Base-by-base conservation (phyloP, 2,329 filamentous ascomycete genomes). In the Trichoderma pleuroti region DNA sequence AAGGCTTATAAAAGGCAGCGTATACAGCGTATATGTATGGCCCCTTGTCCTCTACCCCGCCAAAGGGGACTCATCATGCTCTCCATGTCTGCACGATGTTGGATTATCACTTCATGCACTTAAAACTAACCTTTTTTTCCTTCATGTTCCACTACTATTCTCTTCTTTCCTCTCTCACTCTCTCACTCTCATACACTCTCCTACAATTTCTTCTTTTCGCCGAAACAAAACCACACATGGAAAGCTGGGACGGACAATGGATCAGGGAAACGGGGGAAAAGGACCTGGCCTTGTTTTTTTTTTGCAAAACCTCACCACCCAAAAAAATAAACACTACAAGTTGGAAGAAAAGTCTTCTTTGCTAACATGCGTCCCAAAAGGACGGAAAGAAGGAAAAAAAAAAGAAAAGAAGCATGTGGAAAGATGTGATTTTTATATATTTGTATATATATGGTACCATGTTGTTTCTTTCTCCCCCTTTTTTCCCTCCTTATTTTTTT, bases 41-140 rank as follows among this genome's bases (percentile, higher is more conserved):
- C 39, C 36, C 36, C 10, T 52, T 32, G 6, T 60, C 39, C 9
- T 61, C 65, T 66, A 9, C 10, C n/a, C 36, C 28, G 14, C 12
- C 54, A 16, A 21, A n/a, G 5, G 5, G 30, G n/a, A 60, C 36
- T 21, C 14, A 59, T 49, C 34, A 59, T 34, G 28, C 36, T 26
- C 64, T 46, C 14, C 39, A 60, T 60, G 65, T 46, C 36, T 68
- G 54, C 24, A 68, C 54, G 65, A 61, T 52, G 65, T 49, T 46
- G 54, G 65, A 49, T 39, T 66, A 42, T 57, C 62, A 11, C 42
- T 18, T 67, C 36, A 67, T n/a, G 52, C 54, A 54, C 28, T 32
- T 42, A n/a, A 14, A 28, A 46, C 64, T 59, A 46, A 46, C 52
- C 30, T 32, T 14, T 66, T 32, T 14, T 66, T 39, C 63, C 12